phyloP scores from a whole-genome alignment of 2,329 filamentous ascomycete genomes.

The Aspergillus aculeatus region DNA sequence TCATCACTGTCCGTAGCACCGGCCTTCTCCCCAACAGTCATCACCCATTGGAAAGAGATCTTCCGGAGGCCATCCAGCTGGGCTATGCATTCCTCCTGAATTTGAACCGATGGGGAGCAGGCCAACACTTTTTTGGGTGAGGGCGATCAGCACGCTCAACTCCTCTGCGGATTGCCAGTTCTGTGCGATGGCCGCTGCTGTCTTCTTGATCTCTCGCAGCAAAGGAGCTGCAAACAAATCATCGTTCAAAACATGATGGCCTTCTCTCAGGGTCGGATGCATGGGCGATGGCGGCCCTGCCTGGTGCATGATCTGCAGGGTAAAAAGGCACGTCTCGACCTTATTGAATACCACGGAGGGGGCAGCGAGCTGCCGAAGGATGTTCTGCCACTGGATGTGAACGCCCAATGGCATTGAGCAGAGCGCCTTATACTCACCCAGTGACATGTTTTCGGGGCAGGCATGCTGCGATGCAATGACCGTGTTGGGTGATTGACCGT shows the following conservation, averaged over 20 bases:
- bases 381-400: constrained; percentile 56
- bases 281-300: constrained; percentile 40
- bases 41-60: constrained; percentile 44
- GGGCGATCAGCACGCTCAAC: constrained; percentile 39
- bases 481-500: constrained; percentile 46
- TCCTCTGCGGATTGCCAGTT: constrained; percentile 54
- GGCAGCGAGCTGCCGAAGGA: constrained; percentile 51
- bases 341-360: constrained; percentile 54
- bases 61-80: constrained; percentile 35
- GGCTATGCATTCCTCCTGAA: constrained; percentile 26
- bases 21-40: constrained; percentile 30
- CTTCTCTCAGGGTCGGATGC: constrained; percentile 14
- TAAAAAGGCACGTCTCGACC: constrained; percentile 47
- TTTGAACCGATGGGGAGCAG: constrained; percentile 25
- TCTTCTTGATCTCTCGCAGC: constrained; percentile 31
- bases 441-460: constrained; percentile 50
- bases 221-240: constrained; percentile 28
- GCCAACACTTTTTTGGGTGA: constrained; percentile 50
- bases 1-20: constrained; percentile 22
- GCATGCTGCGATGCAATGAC: constrained; percentile 51
- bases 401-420: constrained; percentile 49
- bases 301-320: constrained; percentile 53
- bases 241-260: constrained; percentile 26
- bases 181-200: constrained; percentile 39
- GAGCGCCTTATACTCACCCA: constrained; percentile 58